A percentile compares a stretch with the other conserved stretches of the same genome.
Conservation (phyloP, 1,284 basidiomycete genomes). For the Mycosarcoma maydis region DNA sequence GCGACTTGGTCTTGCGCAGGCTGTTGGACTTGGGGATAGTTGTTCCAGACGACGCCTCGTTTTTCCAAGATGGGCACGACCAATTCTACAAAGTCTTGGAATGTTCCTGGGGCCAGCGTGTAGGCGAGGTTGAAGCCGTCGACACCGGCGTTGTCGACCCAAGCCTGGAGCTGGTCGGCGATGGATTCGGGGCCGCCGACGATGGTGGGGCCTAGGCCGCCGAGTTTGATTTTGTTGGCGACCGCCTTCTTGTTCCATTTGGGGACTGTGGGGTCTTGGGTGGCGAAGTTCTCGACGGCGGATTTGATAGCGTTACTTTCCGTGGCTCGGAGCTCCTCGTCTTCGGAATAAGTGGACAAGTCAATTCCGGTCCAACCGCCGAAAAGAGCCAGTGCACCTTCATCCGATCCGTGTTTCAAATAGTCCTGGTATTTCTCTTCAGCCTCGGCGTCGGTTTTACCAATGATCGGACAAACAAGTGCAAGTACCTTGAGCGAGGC, state of each 20-base stretch:
- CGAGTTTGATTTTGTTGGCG: slow-evolving; percentile 60
- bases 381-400: slow-evolving; percentile 65
- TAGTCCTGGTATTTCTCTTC: slow-evolving; percentile 60
- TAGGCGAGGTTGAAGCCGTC: slow-evolving; percentile 64
- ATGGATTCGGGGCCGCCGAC: slow-evolving; percentile 46
- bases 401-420: slow-evolving; percentile 50
- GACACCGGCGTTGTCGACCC: slow-evolving; percentile 53
- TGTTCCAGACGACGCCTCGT: slow-evolving; percentile 59
- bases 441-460: slow-evolving; percentile 63
- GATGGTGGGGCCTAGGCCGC: slow-evolving; percentile 61
- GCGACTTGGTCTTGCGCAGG: slow-evolving; percentile 5
- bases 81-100: slow-evolving; percentile 53
- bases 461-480: slow-evolving; percentile 60
- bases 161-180: slow-evolving; percentile 54
- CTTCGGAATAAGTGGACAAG: slow-evolving; percentile 48
- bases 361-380: slow-evolving; percentile 66
- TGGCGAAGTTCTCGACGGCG: slow-evolving; percentile 58
- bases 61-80: slow-evolving; percentile 58
- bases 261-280: slow-evolving; percentile 55
- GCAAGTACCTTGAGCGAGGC: slow-evolving; percentile 62
- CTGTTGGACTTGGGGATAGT: slow-evolving; percentile 47
- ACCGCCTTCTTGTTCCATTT: slow-evolving; percentile 62
- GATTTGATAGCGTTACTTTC: slow-evolving; percentile 62
- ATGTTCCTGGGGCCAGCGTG: slow-evolving; percentile 55
- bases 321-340: slow-evolving; percentile 57